Evolutionary conservation across 495 filamentous ascomycete genomes (phyloP).

Genomic region (Evernia prunastri): DNA sequence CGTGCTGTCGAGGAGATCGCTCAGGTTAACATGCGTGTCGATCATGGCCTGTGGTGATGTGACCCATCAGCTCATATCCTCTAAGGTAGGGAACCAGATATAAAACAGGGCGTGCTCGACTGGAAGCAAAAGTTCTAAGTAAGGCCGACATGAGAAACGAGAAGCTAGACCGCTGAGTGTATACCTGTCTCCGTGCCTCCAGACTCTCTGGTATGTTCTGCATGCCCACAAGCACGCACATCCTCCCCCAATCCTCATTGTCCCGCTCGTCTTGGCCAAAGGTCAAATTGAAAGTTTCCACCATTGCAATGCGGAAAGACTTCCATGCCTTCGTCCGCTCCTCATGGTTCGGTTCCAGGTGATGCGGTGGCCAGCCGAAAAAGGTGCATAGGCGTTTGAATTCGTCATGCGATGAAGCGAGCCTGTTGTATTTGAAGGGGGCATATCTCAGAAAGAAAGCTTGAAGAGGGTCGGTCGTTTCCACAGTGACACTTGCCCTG

Average conservation of each 20-base stretch:
- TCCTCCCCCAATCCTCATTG: neutral
- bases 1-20: conserved; percentile 6
- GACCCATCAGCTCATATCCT: neutral
- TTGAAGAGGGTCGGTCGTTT: neutral
- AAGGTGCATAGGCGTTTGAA: conserved; percentile 6
- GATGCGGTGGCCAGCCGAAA: conserved; percentile 5
- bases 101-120: neutral
- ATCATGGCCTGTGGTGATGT: conserved; percentile 3
- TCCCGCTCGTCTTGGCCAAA: conserved; percentile 4
- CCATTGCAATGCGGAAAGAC: conserved; percentile 5
- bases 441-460: conserved; percentile 2
- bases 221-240: conserved; percentile 6
- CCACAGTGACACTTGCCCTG: neutral
- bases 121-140: neutral
- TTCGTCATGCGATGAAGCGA: conserved; percentile 4
- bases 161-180: neutral
- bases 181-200: conserved; percentile 25
- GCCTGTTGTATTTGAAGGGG: conserved; percentile 3
- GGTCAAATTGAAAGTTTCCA: conserved; percentile 6
- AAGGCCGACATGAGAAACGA: neutral
- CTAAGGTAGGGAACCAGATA: neutral
- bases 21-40: neutral
- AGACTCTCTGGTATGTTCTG: neutral
- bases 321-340: neutral
- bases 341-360: neutral